Evolutionary conservation across 2,329 filamentous ascomycete species (phyloP).

Genomic region (Colletotrichum sp.): DNA sequence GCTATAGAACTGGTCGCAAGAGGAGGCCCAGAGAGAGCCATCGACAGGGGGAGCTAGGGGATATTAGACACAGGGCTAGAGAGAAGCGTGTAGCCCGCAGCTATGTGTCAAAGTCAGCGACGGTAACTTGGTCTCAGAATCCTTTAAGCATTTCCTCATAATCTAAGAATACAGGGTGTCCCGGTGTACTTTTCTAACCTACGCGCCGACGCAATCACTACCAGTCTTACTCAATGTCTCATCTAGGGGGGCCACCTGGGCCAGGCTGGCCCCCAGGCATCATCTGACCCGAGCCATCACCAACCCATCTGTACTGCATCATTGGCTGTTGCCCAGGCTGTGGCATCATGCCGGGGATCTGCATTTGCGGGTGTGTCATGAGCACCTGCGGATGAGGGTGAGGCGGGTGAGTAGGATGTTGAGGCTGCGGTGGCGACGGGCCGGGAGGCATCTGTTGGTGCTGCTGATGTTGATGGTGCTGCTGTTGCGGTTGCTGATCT

Average conservation of each 20-base stretch:
- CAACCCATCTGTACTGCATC: conserved; percentile 45
- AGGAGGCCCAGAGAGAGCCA: too few species aligned
- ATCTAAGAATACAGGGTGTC: not conserved
- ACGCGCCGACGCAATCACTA: not conserved
- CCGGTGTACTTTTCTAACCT: not conserved
- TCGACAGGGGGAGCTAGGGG: too few species aligned
- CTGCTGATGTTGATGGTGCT: conserved; percentile 25
- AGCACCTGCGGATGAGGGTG: conserved; percentile 1
- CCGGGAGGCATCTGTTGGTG: conserved; percentile 27
- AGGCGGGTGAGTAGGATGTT: conserved; percentile 4
- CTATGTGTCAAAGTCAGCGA: too few species aligned
- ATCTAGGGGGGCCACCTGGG: not conserved
- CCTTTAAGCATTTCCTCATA: not conserved
- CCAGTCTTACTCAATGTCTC: not conserved
- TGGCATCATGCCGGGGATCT: conserved; percentile 5
- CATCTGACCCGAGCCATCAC: conserved; percentile 48
- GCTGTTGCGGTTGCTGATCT: conserved; percentile 28
- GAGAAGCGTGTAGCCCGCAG: too few species aligned
- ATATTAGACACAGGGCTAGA: too few species aligned
- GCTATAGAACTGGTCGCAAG: too few species aligned
- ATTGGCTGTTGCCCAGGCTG: conserved; percentile 26
- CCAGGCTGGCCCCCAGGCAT: conserved; percentile 34
- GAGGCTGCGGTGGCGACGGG: conserved; percentile 1
- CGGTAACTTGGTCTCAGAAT: not conserved
- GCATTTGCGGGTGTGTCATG: not conserved